Conservation (phyloP, 352 stramenopile species). For the Globisporangium echinulatum region DNA sequence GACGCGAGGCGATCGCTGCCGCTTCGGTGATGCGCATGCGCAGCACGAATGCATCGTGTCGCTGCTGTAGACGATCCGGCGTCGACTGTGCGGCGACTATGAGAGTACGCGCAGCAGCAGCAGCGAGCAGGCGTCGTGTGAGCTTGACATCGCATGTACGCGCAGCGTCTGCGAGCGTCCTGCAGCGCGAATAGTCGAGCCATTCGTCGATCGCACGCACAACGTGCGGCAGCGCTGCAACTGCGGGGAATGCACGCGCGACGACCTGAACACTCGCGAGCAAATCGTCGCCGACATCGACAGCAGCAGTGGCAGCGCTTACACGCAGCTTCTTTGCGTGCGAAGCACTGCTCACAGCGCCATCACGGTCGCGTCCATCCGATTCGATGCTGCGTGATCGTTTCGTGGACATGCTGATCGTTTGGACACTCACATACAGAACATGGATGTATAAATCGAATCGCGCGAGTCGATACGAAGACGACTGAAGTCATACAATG, state of each 20-base stretch:
- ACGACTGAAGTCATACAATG: no score
- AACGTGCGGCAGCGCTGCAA: neutral
- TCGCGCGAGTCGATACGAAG: no score
- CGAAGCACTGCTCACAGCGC: no score
- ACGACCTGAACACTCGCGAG: neutral
- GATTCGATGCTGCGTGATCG: no score
- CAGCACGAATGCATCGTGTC: neutral
- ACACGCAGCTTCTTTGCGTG: no score
- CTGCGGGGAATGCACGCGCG: neutral
- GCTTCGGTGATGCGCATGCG: neutral
- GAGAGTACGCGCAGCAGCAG: neutral
- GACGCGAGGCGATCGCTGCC: neutral
- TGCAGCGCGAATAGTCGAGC: constrained; percentile 3
- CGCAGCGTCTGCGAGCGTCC: constrained; percentile 2
- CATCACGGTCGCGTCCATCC: no score
- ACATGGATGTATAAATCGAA: no score
- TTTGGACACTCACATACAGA: no score
- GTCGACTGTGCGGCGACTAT: neutral
- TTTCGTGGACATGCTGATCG: no score
- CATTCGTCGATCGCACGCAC: neutral
- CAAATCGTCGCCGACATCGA: neutral
- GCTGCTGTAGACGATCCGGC: no score
- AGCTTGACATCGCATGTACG: neutral
- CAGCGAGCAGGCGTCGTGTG: neutral
- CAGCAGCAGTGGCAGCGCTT: no score